Evolutionary conservation across 1,284 basidiomycete species (phyloP), one percentile per base, ranked within the genome.

Genomic region (Butyriboletus regius): DNA sequence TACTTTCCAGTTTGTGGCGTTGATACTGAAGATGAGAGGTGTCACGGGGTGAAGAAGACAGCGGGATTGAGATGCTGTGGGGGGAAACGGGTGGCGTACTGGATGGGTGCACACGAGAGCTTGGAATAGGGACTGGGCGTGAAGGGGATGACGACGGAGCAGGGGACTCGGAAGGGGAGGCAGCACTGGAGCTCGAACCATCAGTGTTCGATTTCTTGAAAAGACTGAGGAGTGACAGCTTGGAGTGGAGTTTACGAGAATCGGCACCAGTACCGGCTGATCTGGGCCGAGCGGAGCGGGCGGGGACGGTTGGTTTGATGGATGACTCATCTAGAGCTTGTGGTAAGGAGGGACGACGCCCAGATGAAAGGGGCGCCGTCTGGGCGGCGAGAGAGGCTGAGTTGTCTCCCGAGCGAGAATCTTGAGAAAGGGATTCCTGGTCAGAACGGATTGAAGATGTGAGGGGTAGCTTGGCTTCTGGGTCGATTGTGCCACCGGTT

Each of bases 181-280:
- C 46, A 20, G 56, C 49, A 49, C 68, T 70, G n/a, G 68, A 69
- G 44, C 60, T 57, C 44, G 64, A 69, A 20, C 67, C 58, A 15
- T 74, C 74, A 20, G 53, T 58, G 26, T 64, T 67, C 0, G 67
- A 53, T 57, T 73, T 74, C 67, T 69, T 74, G 66, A 78, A 76
- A 22, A 78, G 68, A 46, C 67, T 70, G 28, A 76, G 64, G 41
- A 77, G 66, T 22, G 71, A 72, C 12, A 72, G 57, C 54, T 72
- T 72, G 47, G 69, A 66, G 3, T 68, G 63, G 2, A 73, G 58
- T 46, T 67, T 72, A 43, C 72, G 68, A 24, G 69, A 52, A 15
- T 76, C 75, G 15, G 74, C 70, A 34, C 74, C 75, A 12, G 70
- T 75, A 5, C 74, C 76, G 20, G 75, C 76, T 29, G 74, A 76